Conservation (phyloP, 2,329 filamentous ascomycete species). For the Basipetospora sp. region DNA sequence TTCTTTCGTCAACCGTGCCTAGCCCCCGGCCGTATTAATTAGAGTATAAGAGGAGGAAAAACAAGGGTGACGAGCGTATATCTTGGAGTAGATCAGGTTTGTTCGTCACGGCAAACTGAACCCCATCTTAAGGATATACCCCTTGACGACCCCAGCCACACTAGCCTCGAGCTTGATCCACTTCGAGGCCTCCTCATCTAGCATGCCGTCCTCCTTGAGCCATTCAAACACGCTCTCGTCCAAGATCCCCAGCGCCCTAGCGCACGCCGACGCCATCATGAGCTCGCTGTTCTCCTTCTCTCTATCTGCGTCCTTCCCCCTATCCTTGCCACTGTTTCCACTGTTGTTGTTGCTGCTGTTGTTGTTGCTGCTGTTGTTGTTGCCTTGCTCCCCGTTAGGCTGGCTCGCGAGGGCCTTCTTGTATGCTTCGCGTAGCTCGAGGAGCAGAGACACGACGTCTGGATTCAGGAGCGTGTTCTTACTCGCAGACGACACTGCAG, state of each 20-base stretch:
- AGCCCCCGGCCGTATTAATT: too few relatives aligned
- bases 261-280: slow-evolving; percentile 3
- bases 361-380: not conserved
- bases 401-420: not conserved
- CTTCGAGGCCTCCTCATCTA: slow-evolving; percentile 1
- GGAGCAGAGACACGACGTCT: slow-evolving; percentile 2
- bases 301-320: not conserved
- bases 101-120: slow-evolving; percentile 1
- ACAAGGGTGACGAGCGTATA: too few relatives aligned
- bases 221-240: slow-evolving; percentile 5
- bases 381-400: not conserved
- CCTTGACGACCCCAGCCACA: slow-evolving; percentile 1
- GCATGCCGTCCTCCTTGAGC: slow-evolving; percentile 5
- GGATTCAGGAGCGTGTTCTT: slow-evolving; percentile 1
- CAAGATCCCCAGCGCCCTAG: not conserved
- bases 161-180: slow-evolving; percentile 1
- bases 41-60: too few relatives aligned
- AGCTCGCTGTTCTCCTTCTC: slow-evolving; percentile 4
- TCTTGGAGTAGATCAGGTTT: too few relatives aligned
- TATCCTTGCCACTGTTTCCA: not conserved
- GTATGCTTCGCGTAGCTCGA: not conserved
- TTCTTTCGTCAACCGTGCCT: too few relatives aligned
- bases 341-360: not conserved
- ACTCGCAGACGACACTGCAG: not conserved
- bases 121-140: slow-evolving; percentile 3